phyloP scores from a whole-genome alignment of 768 basidiomycete species.

The Xerocomus potaroensis region DNA sequence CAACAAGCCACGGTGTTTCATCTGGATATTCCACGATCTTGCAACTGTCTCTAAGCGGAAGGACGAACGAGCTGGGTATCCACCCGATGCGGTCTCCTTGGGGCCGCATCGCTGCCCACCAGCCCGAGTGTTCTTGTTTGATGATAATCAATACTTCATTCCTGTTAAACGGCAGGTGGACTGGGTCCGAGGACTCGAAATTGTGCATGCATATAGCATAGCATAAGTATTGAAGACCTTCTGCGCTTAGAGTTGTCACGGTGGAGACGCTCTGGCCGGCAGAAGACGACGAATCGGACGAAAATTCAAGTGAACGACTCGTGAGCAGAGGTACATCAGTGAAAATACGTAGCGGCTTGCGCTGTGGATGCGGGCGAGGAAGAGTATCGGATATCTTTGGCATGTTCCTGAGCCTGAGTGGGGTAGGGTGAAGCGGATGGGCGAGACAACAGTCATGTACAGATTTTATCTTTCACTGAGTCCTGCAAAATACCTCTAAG shows the following conservation, averaged over 20 bases:
- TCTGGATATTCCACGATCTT: slow-evolving; percentile 42
- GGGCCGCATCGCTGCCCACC: slow-evolving; percentile 74
- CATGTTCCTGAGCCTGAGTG: slow-evolving; percentile 10
- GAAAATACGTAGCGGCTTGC: slow-evolving; percentile 23
- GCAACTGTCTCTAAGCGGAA: slow-evolving; percentile 36
- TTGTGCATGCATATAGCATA: slow-evolving; percentile 61
- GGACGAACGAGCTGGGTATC: slow-evolving; percentile 73
- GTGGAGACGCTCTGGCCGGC: slow-evolving; percentile 1
- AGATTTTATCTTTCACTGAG: slow-evolving; percentile 1
- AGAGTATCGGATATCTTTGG: not conserved
- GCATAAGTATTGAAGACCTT: slow-evolving; percentile 32
- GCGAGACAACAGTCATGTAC: not conserved
- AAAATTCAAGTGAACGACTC: slow-evolving; percentile 34
- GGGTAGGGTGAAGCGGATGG: not conserved
- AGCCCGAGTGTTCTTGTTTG: slow-evolving; percentile 66
- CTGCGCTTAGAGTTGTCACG: slow-evolving; percentile 30
- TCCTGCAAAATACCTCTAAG: not conserved
- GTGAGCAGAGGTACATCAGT: slow-evolving; percentile 35
- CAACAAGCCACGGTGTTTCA: slow-evolving; percentile 37
- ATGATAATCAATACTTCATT: slow-evolving; percentile 67
- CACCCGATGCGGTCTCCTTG: slow-evolving; percentile 58
- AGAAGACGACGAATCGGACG: slow-evolving; percentile 19
- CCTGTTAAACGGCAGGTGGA: slow-evolving; percentile 58
- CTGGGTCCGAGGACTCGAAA: slow-evolving; percentile 57
- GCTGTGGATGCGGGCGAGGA: slow-evolving; percentile 6